Evolutionary conservation across 2,329 filamentous ascomycete species (phyloP), one percentile per base, ranked within the genome.

Genomic region (Aureobasidium namibiae): DNA sequence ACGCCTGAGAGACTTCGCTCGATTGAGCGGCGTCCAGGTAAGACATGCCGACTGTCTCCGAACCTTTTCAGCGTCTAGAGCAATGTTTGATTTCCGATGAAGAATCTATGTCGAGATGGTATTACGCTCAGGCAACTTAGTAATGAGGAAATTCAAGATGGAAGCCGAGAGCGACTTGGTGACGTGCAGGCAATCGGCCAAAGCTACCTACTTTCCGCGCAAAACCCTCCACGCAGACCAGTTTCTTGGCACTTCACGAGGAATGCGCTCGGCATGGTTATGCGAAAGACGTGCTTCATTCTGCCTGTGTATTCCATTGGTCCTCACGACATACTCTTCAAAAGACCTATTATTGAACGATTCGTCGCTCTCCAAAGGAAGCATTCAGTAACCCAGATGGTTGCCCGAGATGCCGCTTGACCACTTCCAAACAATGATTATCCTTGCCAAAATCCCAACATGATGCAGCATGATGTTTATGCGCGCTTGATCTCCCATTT

Each of bases 401-500:
- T n/a, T n/a, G n/a, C n/a, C n/a, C n/a, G n/a, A n/a, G n/a, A n/a
- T n/a, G n/a, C n/a, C n/a, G n/a, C n/a, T n/a, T 9, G 24, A 33
- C 16, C 14, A 31, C 18, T 16, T 26, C 45, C 42, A 42, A 42
- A n/a, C 16, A 21, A 21, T 6, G 7, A 42, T 6, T 42, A 13
- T 42, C 39, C n/a, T 9, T 18, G 21, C 26, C 26, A 29, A 29
- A 42, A 42, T n/a, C n/a, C n/a, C n/a, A n/a, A n/a, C n/a, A n/a
- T n/a, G n/a, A 10, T 5, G 39, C 39, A 21, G 9, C 34, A 13
- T 44, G 13, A 44, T 18, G 23, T 14, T 80, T 70, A 94, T 36
- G 85, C 83, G 64, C 90, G 81, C 64, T 83, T 81, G 65, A 99
- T 88, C 65, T 91, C 86, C 90, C 91, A 99, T 62, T 83, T 89